Percentiles rank a stretch among this genome's conserved stretches.
phyloP scores from a whole-genome alignment of 176 grass and related monocot species.

The Carex pumila region DNA sequence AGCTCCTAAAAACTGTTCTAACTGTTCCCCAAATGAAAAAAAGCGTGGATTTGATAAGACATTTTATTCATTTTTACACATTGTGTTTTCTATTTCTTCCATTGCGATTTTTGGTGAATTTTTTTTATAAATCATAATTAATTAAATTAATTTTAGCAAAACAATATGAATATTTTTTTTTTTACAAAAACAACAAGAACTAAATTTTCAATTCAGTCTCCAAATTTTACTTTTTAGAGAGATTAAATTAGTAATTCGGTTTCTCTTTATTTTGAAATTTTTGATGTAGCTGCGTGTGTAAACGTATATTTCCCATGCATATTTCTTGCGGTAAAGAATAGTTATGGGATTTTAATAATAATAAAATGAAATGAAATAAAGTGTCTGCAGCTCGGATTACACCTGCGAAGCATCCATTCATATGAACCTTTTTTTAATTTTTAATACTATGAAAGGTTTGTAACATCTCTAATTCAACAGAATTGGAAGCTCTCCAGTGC shows the following conservation, averaged over 20 bases:
- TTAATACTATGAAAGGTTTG: not conserved
- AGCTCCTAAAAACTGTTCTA: not conserved
- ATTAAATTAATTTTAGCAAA: no score
- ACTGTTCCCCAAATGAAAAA: no score
- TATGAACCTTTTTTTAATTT: not conserved
- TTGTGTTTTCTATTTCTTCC: not conserved
- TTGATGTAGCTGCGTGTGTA: no score
- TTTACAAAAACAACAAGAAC: no score
- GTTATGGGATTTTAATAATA: not conserved
- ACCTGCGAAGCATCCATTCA: slow-evolving; percentile 33
- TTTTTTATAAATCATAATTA: no score
- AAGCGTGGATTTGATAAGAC: not conserved
- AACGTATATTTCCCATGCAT: no score
- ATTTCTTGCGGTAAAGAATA: not conserved
- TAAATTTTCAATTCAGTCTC: no score
- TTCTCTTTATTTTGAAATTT: no score
- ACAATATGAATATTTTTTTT: no score
- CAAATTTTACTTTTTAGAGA: no score
- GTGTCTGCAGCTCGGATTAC: slow-evolving; percentile 31
- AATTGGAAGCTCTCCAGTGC: not conserved
- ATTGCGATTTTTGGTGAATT: no score
- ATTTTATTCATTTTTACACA: not conserved
- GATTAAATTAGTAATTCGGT: no score
- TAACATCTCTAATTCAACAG: not conserved
- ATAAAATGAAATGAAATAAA: not conserved